Conservation (phyloP, 345 rosid species). For the Populus tremula region DNA sequence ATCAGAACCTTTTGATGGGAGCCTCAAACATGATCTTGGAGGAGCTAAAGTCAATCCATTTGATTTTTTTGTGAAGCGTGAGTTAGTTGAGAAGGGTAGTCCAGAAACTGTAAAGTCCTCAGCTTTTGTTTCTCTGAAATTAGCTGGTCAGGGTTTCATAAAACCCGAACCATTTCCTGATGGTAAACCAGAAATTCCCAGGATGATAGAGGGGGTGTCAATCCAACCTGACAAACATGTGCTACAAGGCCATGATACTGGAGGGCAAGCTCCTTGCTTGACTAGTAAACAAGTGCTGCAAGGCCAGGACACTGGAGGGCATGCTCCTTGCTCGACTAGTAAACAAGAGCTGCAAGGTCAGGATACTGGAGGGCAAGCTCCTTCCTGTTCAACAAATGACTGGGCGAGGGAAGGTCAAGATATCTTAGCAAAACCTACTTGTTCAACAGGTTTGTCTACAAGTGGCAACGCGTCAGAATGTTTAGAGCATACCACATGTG, state of each 20-base stretch:
- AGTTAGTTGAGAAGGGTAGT: conserved; percentile 33
- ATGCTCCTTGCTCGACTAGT: conserved; percentile 2
- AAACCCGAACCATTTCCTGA: conserved; percentile 53
- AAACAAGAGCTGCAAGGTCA: background rate
- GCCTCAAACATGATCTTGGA: conserved; percentile 21
- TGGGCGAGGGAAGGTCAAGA: background rate
- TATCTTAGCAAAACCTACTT: conserved; percentile 16
- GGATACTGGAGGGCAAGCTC: background rate
- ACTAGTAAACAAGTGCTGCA: background rate
- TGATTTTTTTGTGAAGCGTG: conserved; percentile 37
- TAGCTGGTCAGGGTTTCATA: conserved; percentile 30
- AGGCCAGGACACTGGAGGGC: background rate
- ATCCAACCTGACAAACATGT: background rate
- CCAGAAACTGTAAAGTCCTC: conserved; percentile 22
- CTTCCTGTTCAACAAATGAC: conserved; percentile 2
- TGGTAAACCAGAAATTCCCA: conserved; percentile 25
- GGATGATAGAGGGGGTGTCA: background rate
- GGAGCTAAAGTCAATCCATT: conserved; percentile 18
- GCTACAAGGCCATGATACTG: conserved; percentile 2
- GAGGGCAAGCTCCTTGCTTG: conserved; percentile 6
- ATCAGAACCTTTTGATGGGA: conserved; percentile 58
- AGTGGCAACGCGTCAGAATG: conserved; percentile 13
- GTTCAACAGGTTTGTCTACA: conserved; percentile 24
- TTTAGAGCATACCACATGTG: conserved; percentile 13
- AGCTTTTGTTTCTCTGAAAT: conserved; percentile 20